Evolutionary conservation across 2,329 filamentous ascomycete genomes (phyloP), one percentile per base, ranked within the genome.

Genomic region (Fonsecaea multimorphosa): DNA sequence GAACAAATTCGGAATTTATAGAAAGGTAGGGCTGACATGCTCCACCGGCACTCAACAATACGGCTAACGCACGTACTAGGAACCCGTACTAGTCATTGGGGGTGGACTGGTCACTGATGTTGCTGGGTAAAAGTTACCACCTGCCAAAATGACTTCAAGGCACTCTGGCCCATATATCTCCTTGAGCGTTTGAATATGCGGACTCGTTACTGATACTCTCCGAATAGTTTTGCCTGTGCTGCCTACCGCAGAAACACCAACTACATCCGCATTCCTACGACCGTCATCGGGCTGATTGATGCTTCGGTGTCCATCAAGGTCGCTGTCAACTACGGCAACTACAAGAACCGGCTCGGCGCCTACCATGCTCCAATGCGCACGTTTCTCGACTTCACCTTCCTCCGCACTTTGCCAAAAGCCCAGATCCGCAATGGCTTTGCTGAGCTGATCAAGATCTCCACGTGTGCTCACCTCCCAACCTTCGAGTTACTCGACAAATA

Each of bases 291-390:
- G 9, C 81, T 92, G 55, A 91, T 91, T 66, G 89, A 92, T 73
- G 89, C 89, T 2, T 90, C 87, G 19, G 89, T 91, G 58, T 89
- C 86, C 38, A 91, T 91, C 81, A 91, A 91, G 75, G 89, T 91
- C n/a, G 89, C 87, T 12, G 89, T 91, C 72, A 91, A 91, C 80
- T 91, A 91, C 72, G 88, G 87, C 74, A 86, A 88, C 75, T 90
- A 91, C 81, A 91, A 91, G 82, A 91, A 91, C 78, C 83, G 88
- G 12, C 83, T 91, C 0, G 89, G 89, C 31, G 89, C 89, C 3
- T 91, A 91, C 74, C 89, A 91, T 73, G 89, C 89, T 0, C 89
- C 89, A 0, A 82, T 86, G 55, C 87, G 89, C 74, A 91, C 89
- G 0, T 91, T 91, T 80, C 84, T 91, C 53, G 89, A 91, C 76